These are phyloP conservation scores for Schizophyllum amplum DNA, from an alignment of 1,284 basidiomycete genomes.

Conservation along the genomic window DNA sequence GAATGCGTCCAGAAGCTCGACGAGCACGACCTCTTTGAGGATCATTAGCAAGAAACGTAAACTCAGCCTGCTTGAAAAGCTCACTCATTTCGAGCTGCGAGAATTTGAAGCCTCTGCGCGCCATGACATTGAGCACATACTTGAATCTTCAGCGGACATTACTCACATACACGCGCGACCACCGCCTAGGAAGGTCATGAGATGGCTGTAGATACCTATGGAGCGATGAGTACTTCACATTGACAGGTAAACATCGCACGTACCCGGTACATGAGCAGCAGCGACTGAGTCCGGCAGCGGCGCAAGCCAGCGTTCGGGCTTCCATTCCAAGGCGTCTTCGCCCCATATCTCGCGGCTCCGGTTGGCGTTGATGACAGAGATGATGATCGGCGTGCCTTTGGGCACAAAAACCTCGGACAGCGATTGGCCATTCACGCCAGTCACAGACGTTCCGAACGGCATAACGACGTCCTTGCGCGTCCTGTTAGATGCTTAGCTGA, in stretches of 20 bases:
- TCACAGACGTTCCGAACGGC: slow-evolving; percentile 4
- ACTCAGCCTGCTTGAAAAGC: not conserved
- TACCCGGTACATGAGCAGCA: not conserved
- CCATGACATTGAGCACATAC: not conserved
- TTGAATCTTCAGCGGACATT: not conserved
- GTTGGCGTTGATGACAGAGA: slow-evolving; percentile 11
- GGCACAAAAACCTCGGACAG: slow-evolving; percentile 3
- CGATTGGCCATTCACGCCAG: slow-evolving; percentile 3
- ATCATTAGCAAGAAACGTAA: not conserved
- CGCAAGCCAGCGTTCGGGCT: slow-evolving; percentile 15
- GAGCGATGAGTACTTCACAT: slow-evolving; percentile 2
- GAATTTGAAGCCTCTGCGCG: slow-evolving; percentile 9
- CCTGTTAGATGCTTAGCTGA: not conserved
- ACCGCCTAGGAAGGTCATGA: slow-evolving; percentile 21
- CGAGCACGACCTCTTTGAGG: slow-evolving; percentile 8
- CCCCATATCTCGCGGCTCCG: slow-evolving; percentile 14
- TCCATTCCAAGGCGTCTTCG: slow-evolving; percentile 13
- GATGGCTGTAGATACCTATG: not conserved
- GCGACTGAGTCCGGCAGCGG: not conserved
- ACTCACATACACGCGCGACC: slow-evolving; percentile 23
- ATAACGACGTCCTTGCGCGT: slow-evolving; percentile 5
- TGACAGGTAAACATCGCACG: slow-evolving; percentile 6
- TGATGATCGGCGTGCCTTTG: slow-evolving; percentile 5
- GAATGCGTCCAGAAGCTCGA: slow-evolving; percentile 8
- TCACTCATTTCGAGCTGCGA: slow-evolving; percentile 12